These are phyloP conservation scores for Beauveria sp. DNA, from an alignment of 2,329 filamentous ascomycete species.

Conservation along the genomic window DNA sequence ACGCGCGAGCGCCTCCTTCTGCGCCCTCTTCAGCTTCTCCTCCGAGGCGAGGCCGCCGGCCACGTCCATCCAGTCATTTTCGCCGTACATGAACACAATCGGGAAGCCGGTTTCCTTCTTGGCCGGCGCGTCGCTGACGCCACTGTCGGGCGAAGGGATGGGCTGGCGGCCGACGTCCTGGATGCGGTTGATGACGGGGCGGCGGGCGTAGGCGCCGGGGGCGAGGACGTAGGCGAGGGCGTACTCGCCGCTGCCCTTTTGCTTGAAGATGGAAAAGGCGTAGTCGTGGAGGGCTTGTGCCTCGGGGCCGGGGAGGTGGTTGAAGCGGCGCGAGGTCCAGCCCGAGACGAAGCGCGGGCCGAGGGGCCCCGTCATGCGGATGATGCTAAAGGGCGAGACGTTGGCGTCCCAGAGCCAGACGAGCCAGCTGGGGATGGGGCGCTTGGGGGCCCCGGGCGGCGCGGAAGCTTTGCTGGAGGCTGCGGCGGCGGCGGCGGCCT, in stretches of 20 bases:
- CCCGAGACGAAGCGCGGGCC: conserved; percentile 88
- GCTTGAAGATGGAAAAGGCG: conserved; percentile 87
- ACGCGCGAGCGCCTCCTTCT: conserved; percentile 48
- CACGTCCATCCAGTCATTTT: conserved; percentile 98
- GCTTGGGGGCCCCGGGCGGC: conserved; percentile 27
- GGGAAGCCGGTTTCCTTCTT: conserved; percentile 61
- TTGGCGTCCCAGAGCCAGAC: conserved; percentile 96
- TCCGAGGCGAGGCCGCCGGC: conserved; percentile 73
- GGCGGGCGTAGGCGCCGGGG: conserved; percentile 84
- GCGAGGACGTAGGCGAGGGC: conserved; percentile 87
- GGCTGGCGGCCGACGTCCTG: conserved; percentile 75
- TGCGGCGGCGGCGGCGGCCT: conserved; percentile 15
- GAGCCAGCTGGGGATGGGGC: conserved; percentile 75
- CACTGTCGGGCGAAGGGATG: conserved; percentile 23
- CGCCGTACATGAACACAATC: conserved; percentile 90
- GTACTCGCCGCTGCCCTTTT: conserved; percentile 89
- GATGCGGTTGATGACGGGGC: conserved; percentile 80
- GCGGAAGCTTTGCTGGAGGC: conserved; percentile 25
- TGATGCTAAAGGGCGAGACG: conserved; percentile 85
- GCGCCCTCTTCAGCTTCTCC: conserved; percentile 67
- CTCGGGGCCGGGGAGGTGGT: conserved; percentile 74
- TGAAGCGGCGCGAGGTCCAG: conserved; percentile 91
- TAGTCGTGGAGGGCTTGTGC: conserved; percentile 85
- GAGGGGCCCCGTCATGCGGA: conserved; percentile 81
- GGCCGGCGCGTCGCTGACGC: conserved; percentile 13